A percentile compares a stretch with the other conserved stretches of the same genome.
phyloP scores from a whole-genome alignment of 345 rosid genomes.

The Kandelia obovata region DNA sequence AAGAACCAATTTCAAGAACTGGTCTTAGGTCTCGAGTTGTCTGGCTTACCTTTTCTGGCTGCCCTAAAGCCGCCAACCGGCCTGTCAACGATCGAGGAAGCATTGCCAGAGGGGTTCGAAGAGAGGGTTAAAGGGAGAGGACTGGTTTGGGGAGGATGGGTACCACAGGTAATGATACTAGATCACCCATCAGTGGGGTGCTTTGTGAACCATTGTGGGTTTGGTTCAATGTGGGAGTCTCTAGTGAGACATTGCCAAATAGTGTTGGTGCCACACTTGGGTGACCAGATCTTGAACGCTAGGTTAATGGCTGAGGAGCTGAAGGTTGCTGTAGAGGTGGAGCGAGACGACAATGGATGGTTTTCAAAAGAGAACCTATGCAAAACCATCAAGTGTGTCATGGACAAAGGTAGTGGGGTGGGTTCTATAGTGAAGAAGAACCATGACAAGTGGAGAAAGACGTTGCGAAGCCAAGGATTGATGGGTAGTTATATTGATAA shows the following conservation, averaged over 20 bases:
- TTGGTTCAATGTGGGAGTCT: constrained; percentile 47
- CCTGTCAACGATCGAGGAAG: constrained; percentile 50
- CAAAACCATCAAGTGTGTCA: constrained; percentile 13
- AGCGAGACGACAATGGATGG: constrained; percentile 27
- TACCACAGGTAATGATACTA: constrained; percentile 11
- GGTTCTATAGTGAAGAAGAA: constrained; percentile 40
- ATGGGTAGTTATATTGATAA: constrained; percentile 38
- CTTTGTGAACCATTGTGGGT: constrained; percentile 23
- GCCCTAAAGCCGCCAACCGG: constrained; percentile 57
- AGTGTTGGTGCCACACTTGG: constrained; percentile 37
- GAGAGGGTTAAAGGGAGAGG: constrained; percentile 50
- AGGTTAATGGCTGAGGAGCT: constrained; percentile 40
- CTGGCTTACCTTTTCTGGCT: constrained; percentile 53
- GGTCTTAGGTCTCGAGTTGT: constrained; percentile 54
- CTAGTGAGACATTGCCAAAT: constrained; percentile 35
- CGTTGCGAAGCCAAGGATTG: constrained; percentile 27
- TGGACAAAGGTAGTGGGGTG: constrained; percentile 35
- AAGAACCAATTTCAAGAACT: constrained; percentile 66
- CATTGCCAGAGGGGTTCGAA: constrained; percentile 61
- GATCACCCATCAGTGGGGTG: constrained; percentile 27
- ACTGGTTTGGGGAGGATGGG: constrained; percentile 25
- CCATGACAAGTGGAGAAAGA: constrained; percentile 40
- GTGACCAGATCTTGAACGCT: constrained; percentile 42
- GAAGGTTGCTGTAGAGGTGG: constrained; percentile 39
- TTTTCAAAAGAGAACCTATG: constrained; percentile 19